Percentiles rank a stretch among this genome's conserved stretches.
Conservation (phyloP, 805 yeast genomes). For the Candida quercuum region DNA sequence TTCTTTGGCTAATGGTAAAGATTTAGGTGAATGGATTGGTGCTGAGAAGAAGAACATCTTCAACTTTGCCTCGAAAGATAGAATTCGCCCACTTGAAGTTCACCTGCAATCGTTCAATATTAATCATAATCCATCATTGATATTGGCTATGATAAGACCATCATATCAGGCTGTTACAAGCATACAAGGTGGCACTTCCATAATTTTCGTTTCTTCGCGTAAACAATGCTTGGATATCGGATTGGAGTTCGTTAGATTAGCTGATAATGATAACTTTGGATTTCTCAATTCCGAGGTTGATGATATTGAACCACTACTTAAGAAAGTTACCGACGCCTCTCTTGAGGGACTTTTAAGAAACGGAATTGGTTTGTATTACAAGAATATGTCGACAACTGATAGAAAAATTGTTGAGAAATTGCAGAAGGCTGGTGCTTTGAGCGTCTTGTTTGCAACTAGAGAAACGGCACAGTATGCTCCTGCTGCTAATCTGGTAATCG, state of each 20-base stretch:
- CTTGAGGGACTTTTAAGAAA: constrained; percentile 37
- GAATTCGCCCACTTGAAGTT: constrained; percentile 52
- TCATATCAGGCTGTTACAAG: constrained; percentile 37
- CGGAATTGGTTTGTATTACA: constrained; percentile 65
- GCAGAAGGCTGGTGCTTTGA: constrained; percentile 43
- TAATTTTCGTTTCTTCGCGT: constrained; percentile 57
- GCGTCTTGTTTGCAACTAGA: constrained; percentile 54
- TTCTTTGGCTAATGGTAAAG: constrained; percentile 70
- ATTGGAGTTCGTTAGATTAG: constrained; percentile 34
- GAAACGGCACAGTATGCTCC: constrained; percentile 51
- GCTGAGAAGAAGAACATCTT: constrained; percentile 53
- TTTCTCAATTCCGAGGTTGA: constrained; percentile 35
- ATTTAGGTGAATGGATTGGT: constrained; percentile 85
- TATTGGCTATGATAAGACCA: constrained; percentile 46
- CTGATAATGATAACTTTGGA: constrained; percentile 30
- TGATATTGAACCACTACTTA: constrained; percentile 35
- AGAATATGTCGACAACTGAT: constrained; percentile 54
- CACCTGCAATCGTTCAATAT: constrained; percentile 45
- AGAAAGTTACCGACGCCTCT: constrained; percentile 40
- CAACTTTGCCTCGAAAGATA: constrained; percentile 64
- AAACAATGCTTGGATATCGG: constrained; percentile 50
- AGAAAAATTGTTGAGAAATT: constrained; percentile 47
- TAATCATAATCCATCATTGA: constrained; percentile 46
- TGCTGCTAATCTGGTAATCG: constrained; percentile 46
- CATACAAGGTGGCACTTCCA: constrained; percentile 27